phyloP scores from a whole-genome alignment of 2,329 filamentous ascomycete genomes.

The Colletotrichum liriopes region DNA sequence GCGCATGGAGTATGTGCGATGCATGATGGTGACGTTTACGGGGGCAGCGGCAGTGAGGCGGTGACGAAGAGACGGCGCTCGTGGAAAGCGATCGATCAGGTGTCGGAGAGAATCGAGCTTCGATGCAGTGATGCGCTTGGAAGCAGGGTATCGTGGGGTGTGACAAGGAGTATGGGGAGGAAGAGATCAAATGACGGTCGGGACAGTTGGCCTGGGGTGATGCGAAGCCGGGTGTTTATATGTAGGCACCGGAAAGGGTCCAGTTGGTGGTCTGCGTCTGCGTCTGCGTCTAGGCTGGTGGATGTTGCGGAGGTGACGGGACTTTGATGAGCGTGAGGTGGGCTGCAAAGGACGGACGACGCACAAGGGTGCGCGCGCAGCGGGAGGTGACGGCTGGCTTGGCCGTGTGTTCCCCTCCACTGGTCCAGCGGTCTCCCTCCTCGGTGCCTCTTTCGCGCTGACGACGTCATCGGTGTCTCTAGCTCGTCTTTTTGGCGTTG shows the following conservation, averaged over 20 bases:
- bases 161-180: conserved; percentile 26
- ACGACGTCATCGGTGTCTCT: conserved; percentile 43
- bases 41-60: background rate
- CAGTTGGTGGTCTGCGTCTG: conserved; percentile 9
- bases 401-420: background rate
- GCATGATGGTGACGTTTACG: conserved; percentile 73
- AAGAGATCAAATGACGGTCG: conserved; percentile 30
- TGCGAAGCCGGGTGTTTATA: conserved; percentile 40
- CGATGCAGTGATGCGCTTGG: conserved; percentile 2
- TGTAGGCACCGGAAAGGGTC: conserved; percentile 28
- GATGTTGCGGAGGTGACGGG: conserved; percentile 41
- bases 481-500: conserved; percentile 41
- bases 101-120: background rate
- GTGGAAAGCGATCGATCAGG: background rate
- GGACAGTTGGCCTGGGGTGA: conserved; percentile 5
- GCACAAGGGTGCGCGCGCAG: conserved; percentile 3
- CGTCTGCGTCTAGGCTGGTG: conserved; percentile 6
- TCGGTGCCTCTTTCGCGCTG: conserved; percentile 42
- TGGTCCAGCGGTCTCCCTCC: conserved; percentile 12
- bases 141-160: conserved; percentile 33
- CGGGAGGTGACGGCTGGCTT: conserved; percentile 14
- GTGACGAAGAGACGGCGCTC: background rate
- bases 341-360: conserved; percentile 15
- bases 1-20: conserved; percentile 99
- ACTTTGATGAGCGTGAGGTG: conserved; percentile 12